Conservation (phyloP, 176 grass and related monocot species). For the Olyra latifolia region DNA sequence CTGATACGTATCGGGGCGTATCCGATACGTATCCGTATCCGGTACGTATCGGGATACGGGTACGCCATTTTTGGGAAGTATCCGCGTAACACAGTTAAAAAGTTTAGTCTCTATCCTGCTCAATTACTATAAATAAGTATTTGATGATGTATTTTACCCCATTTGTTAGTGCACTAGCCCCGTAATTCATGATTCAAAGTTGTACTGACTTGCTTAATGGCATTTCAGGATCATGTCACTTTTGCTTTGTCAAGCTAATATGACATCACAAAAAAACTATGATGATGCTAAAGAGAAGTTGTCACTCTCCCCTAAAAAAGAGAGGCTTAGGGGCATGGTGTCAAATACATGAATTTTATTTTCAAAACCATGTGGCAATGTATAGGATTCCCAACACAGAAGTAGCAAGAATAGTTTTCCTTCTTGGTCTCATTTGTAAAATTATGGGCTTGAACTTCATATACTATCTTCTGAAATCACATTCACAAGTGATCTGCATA, state of each 20-base stretch:
- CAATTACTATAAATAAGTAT: conserved; percentile 17
- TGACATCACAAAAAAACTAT: conserved; percentile 10
- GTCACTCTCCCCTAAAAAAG: neutral
- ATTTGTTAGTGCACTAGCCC: neutral
- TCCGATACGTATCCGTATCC: too few relatives aligned
- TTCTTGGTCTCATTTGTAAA: neutral
- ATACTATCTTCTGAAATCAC: neutral
- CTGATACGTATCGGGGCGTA: too few relatives aligned
- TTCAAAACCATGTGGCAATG: neutral
- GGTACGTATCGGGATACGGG: too few relatives aligned
- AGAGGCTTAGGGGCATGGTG: neutral
- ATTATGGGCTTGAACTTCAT: neutral
- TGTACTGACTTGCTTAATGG: neutral
- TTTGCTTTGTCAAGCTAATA: conserved; percentile 25
- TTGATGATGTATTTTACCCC: neutral
- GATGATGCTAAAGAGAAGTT: neutral
- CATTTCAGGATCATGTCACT: neutral
- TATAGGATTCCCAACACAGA: neutral
- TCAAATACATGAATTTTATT: neutral
- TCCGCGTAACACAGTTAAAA: too few relatives aligned
- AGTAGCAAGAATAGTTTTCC: neutral
- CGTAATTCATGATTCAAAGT: neutral
- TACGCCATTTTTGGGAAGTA: too few relatives aligned
- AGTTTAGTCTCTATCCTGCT: conserved; percentile 2
- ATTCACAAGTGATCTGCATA: neutral